Evolutionary conservation across 331 rosid genomes (phyloP).

Genomic region (Telfairia occidentalis): DNA sequence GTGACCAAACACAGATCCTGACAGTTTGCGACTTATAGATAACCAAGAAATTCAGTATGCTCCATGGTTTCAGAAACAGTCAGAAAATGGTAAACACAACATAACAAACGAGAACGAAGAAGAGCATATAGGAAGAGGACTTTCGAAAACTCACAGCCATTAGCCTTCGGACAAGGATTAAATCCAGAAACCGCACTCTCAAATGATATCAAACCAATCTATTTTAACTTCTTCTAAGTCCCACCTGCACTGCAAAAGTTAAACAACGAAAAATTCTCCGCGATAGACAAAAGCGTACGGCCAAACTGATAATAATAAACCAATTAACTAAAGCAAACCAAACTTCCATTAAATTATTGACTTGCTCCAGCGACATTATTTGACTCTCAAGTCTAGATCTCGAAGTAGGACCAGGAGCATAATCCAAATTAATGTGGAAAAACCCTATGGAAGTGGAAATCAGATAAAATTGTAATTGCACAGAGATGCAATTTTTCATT

Average conservation of each 20-base stretch:
- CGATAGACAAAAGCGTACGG: background rate
- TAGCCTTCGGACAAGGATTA: background rate
- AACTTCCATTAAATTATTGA: background rate
- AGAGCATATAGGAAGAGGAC: background rate
- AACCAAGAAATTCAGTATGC: background rate
- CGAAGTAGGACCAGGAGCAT: background rate
- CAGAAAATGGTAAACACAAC: background rate
- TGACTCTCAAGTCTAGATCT: background rate
- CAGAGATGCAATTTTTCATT: background rate
- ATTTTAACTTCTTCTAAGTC: constrained; percentile 2
- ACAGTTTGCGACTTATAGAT: background rate
- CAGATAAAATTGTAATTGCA: background rate
- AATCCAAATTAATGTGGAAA: background rate
- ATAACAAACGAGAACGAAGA: background rate
- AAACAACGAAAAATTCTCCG: background rate
- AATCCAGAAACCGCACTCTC: background rate
- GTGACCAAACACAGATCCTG: background rate
- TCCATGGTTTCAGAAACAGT: background rate
- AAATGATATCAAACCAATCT: background rate
- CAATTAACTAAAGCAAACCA: background rate
- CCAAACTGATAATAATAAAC: background rate
- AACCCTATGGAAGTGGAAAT: background rate
- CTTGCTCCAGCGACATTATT: background rate
- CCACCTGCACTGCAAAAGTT: background rate
- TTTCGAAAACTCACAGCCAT: constrained; percentile 11